Percentiles rank a stretch among this genome's conserved stretches.
Conservation (phyloP, 2,329 filamentous ascomycete species). For the Cercospora citrullina region DNA sequence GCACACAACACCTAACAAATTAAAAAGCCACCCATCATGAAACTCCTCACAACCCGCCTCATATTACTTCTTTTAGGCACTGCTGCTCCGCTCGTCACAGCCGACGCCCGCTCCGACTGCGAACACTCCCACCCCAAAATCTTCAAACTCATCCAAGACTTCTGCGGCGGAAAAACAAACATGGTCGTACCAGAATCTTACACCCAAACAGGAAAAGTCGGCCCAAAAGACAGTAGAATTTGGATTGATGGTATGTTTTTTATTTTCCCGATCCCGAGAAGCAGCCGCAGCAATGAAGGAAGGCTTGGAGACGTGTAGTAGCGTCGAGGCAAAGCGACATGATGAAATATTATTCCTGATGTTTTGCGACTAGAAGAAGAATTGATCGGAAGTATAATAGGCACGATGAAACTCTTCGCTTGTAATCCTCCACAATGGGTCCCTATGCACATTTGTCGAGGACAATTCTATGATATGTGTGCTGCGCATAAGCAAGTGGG, state of each 20-base stretch:
- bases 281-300: no score
- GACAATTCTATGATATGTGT: neutral
- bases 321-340: no score
- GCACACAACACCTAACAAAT: neutral
- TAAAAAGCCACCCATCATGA: neutral
- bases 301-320: neutral
- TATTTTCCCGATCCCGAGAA: no score
- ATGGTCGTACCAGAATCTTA: neutral
- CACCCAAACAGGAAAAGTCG: neutral
- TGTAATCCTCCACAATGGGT: neutral
- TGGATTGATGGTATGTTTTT: neutral
- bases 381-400: no score
- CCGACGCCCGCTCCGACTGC: neutral
- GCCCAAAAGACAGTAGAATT: neutral
- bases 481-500: neutral
- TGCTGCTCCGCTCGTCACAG: neutral
- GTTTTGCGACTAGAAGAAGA: no score
- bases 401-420: neutral
- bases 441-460: neutral
- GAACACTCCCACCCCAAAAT: neutral
- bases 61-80: neutral
- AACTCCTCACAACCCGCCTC: neutral
- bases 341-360: no score
- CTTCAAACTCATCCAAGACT: neutral
- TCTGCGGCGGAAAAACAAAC: neutral